Conservation (phyloP, 2,329 filamentous ascomycete species). For the Chlorencoelia australis region DNA sequence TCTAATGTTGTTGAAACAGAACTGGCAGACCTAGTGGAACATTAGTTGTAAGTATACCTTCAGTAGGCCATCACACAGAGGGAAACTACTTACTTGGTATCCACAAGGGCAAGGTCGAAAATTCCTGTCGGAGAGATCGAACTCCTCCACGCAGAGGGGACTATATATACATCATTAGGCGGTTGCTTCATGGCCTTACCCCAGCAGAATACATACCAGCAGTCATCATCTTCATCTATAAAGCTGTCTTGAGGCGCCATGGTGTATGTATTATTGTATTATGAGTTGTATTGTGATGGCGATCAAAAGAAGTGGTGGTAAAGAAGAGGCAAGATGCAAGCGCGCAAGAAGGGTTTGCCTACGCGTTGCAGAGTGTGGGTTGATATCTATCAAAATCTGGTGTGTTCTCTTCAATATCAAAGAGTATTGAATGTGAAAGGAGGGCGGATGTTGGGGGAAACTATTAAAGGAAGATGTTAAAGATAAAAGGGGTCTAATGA, state of each 20-base stretch:
- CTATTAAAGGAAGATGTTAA: too few species aligned
- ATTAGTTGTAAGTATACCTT: constrained; percentile 8
- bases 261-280: constrained; percentile 18
- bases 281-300: constrained; percentile 8
- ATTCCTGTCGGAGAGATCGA: constrained; percentile 94
- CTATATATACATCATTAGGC: constrained; percentile 39
- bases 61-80: background rate
- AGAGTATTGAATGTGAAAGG: too few species aligned
- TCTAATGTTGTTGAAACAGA: constrained; percentile 99
- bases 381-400: too few species aligned
- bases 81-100: constrained; percentile 66
- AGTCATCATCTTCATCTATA: constrained; percentile 62
- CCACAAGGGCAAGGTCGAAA: constrained; percentile 96
- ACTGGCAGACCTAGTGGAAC: constrained; percentile 77
- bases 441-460: too few species aligned
- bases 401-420: too few species aligned
- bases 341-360: background rate
- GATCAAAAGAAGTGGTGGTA: constrained; percentile 4
- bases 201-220: constrained; percentile 41
- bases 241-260: constrained; percentile 62
- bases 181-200: background rate
- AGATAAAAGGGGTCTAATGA: too few species aligned
- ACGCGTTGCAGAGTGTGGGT: too few species aligned
- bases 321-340: background rate
- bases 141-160: constrained; percentile 96